phyloP scores from a whole-genome alignment of 495 filamentous ascomycete species.

The Bryoglossum gracile region DNA sequence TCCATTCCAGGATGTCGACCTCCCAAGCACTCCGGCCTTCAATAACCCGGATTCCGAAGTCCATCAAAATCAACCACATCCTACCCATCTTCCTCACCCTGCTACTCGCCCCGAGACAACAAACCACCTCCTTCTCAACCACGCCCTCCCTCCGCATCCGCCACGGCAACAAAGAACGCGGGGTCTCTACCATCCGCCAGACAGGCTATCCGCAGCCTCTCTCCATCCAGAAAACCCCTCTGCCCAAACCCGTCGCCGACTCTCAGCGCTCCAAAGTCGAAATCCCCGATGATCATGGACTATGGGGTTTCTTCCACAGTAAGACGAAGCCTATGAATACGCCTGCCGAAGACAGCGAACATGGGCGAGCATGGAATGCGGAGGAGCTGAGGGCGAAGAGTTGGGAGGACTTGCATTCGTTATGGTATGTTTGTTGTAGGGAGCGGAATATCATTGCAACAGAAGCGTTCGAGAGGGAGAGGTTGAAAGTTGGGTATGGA shows the following conservation, averaged over 20 bases:
- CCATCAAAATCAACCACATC: conserved; percentile 13
- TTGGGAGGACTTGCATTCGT: conserved; percentile 85
- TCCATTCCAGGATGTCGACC: conserved; percentile 32
- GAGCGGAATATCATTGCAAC: conserved; percentile 91
- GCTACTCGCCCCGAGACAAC: conserved; percentile 10
- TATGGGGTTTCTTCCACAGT: conserved; percentile 86
- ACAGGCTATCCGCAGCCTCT: conserved; percentile 67
- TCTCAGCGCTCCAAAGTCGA: conserved; percentile 40
- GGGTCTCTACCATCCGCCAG: conserved; percentile 69
- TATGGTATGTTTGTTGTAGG: conserved; percentile 95
- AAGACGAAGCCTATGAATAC: conserved; percentile 54
- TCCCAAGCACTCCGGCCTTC: conserved; percentile 37
- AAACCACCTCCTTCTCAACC: conserved; percentile 30
- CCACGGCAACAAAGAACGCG: conserved; percentile 64
- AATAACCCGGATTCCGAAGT: conserved; percentile 16
- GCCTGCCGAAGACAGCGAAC: conserved; percentile 57
- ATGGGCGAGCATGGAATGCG: conserved; percentile 79
- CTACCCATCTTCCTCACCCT: conserved; percentile 25
- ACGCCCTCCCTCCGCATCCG: conserved; percentile 32
- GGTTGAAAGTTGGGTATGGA: conserved; percentile 61
- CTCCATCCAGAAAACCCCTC: conserved; percentile 57
- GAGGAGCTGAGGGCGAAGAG: conserved; percentile 81
- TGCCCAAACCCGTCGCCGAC: conserved; percentile 66
- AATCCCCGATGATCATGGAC: conserved; percentile 69
- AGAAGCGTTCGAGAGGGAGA: conserved; percentile 53